Evolutionary conservation across 805 yeast species (phyloP).

Genomic region (Candida vaughaniae): DNA sequence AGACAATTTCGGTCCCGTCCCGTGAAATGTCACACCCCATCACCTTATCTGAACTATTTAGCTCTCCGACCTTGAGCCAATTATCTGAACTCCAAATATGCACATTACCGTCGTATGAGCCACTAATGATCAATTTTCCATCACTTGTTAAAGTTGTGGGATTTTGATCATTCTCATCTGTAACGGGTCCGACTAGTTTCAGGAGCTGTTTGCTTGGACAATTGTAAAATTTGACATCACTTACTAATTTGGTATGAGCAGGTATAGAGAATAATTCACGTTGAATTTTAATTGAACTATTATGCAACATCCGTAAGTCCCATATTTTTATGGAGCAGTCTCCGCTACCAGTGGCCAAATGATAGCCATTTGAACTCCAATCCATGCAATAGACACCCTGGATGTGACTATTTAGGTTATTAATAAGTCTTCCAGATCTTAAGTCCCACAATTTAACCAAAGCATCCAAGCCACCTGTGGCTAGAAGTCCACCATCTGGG

Average conservation of each 20-base stretch:
- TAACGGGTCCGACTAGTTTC: constrained; percentile 16
- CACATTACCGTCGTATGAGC: constrained; percentile 71
- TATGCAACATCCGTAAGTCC: constrained; percentile 64
- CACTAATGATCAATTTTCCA: constrained; percentile 54
- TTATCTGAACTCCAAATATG: constrained; percentile 63
- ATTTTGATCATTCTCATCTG: constrained; percentile 30
- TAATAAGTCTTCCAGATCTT: constrained; percentile 67
- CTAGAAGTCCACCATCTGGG: constrained; percentile 72
- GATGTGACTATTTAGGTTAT: constrained; percentile 63
- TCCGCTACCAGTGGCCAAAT: constrained; percentile 79
- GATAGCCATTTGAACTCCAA: constrained; percentile 76
- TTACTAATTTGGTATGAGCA: constrained; percentile 72
- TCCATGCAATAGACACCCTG: constrained; percentile 67
- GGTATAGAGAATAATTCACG: constrained; percentile 49
- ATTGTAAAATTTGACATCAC: constrained; percentile 57
- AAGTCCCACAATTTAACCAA: constrained; percentile 81
- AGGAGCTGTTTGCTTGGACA: constrained; percentile 13
- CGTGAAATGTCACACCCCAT: constrained; percentile 62
- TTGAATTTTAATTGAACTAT: constrained; percentile 19
- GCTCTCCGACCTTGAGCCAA: constrained; percentile 57
- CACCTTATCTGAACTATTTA: constrained; percentile 65
- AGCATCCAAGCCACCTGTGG: constrained; percentile 79
- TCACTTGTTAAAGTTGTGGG: constrained; percentile 24
- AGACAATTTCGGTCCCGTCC: constrained; percentile 45
- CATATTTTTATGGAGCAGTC: constrained; percentile 80